phyloP scores from a whole-genome alignment of 2,329 filamentous ascomycete genomes.

The Microsporum canis region DNA sequence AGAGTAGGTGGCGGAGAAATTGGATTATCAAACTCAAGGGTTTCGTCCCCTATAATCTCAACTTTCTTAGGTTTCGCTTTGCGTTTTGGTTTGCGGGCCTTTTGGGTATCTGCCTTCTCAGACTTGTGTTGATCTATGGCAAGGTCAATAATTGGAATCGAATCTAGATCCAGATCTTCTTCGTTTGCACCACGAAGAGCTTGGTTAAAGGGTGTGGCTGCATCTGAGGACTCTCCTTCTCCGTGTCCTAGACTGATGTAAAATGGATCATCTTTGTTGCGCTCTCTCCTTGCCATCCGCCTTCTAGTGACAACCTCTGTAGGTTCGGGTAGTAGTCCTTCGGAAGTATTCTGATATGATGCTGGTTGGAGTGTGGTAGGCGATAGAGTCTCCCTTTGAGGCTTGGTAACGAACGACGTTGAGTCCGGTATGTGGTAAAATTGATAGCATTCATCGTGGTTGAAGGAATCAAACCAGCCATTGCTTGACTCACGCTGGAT shows the following conservation, averaged over 20 bases:
- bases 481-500: slow-evolving; percentile 51
- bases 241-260: slow-evolving; percentile 54
- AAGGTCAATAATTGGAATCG: slow-evolving; percentile 91
- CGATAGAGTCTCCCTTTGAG: slow-evolving; percentile 16
- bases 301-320: slow-evolving; percentile 62
- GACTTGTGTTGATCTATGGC: slow-evolving; percentile 48
- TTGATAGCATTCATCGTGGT: slow-evolving; percentile 33
- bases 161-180: slow-evolving; percentile 75
- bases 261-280: slow-evolving; percentile 87
- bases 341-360: slow-evolving; percentile 29
- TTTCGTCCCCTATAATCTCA: slow-evolving; percentile 63
- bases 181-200: slow-evolving; percentile 63
- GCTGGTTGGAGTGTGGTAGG: slow-evolving; percentile 16
- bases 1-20: slow-evolving; percentile 43
- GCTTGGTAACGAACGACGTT: background rate
- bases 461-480: slow-evolving; percentile 35
- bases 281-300: slow-evolving; percentile 64
- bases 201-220: slow-evolving; percentile 66
- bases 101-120: slow-evolving; percentile 25
- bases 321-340: slow-evolving; percentile 45
- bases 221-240: slow-evolving; percentile 44
- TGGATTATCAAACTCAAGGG: slow-evolving; percentile 39
- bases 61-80: slow-evolving; percentile 46
- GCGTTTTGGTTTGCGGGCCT: slow-evolving; percentile 21
- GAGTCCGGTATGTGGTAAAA: slow-evolving; percentile 32